Evolutionary conservation across 2,329 filamentous ascomycete genomes (phyloP), one percentile per base, ranked within the genome.

Genomic region (Phoma sp.): DNA sequence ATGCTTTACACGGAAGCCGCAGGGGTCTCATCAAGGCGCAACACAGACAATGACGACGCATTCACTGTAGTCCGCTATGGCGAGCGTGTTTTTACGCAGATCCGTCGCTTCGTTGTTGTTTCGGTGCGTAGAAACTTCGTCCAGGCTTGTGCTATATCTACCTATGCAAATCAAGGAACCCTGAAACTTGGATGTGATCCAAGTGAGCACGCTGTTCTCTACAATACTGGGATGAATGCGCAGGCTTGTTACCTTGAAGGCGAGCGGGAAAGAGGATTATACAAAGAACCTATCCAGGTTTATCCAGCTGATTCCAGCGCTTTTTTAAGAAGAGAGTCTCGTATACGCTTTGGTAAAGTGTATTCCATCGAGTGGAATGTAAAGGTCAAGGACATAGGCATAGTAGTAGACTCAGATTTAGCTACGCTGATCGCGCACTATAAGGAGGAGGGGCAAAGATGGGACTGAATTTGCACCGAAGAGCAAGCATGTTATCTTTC

Each of bases 351-450:
- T n/a, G 73, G 67, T 5, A 77, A 77, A 14, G 56, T 74, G 1
- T 73, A 77, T 57, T 76, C 73, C 0, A 72, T 79, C 12, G 73
- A 80, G 48, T 73, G 77, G 47, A 78, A 79, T 45, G 62, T 77
- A 29, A 78, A 75, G 43, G 75, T 77, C 1, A 72, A 74, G 15
- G 66, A 75, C 1, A 57, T 80, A 5, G 78, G 78, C 0, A 45
- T 53, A 6, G 65, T 79, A 14, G 10, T 29, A 4, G 5, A 5
- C 4, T 11, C 7, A 11, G 5, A 29, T 14, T 11, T 29, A 4
- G 4, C 5, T 7, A 29, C 10, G 10, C 28, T 29, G 12, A 11
- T 5, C 28, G 28, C 28, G 12, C 28, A 29, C 10, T 29, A 29
- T 11, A 11, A 29, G 4, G 28, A 11, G 12, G 28, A 29, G 23